These are phyloP conservation scores for Silene noctiflora DNA, from an alignment of 179 eudicot species.

Conservation along the genomic window DNA sequence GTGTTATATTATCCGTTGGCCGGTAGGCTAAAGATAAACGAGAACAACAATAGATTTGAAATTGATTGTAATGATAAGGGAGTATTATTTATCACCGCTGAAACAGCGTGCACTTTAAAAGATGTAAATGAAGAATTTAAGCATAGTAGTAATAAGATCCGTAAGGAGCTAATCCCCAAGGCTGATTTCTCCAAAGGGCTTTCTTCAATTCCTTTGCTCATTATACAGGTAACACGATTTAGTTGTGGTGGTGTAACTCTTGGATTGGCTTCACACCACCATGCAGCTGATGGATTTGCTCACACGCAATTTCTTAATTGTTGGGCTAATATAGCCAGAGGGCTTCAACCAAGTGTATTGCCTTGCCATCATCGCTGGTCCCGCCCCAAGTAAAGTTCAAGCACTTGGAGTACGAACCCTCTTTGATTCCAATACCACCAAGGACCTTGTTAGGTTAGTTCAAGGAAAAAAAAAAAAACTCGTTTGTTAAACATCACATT, in stretches of 20 bases:
- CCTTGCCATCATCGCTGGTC: conserved; percentile 30
- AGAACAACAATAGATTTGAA: conserved; percentile 8
- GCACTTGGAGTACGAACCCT: conserved; percentile 14
- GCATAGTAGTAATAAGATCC: not conserved
- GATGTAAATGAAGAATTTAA: conserved; percentile 7
- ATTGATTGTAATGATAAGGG: conserved; percentile 22
- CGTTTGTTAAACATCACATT: too few species aligned
- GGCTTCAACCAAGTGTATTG: conserved; percentile 49
- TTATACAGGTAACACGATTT: conserved; percentile 58
- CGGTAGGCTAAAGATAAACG: conserved; percentile 17
- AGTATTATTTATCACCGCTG: conserved; percentile 14
- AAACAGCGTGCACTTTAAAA: not conserved
- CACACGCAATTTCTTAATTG: conserved; percentile 55
- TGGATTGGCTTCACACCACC: conserved; percentile 70
- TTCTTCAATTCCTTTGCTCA: not conserved
- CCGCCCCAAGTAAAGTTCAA: not conserved
- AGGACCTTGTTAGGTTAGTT: too few species aligned
- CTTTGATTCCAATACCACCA: conserved; percentile 27
- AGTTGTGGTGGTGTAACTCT: conserved; percentile 70
- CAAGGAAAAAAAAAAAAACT: too few species aligned
- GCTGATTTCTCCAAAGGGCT: conserved; percentile 12
- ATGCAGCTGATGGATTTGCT: conserved; percentile 59
- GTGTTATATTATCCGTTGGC: conserved; percentile 24
- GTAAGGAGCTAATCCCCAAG: not conserved
- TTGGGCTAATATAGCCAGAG: conserved; percentile 70